These are phyloP conservation scores for Lipomyces yamanashiensis DNA, from an alignment of 805 yeast species.

Conservation along the genomic window DNA sequence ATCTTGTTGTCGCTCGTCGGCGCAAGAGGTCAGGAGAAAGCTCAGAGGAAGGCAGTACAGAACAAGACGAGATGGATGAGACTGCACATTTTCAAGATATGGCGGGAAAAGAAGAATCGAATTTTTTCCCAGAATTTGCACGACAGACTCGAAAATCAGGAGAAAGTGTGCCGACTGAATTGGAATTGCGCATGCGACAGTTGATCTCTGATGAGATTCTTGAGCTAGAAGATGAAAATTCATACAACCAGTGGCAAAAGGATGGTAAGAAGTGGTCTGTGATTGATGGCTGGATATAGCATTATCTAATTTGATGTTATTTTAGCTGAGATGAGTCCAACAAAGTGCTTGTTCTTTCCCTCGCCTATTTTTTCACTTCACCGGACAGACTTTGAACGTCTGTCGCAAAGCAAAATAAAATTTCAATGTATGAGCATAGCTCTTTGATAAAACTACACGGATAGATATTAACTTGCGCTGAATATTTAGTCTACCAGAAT, in stretches of 20 bases:
- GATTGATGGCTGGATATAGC: neutral
- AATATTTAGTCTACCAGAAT: neutral
- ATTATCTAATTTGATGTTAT: neutral
- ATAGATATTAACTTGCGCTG: neutral
- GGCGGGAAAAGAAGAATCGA: neutral
- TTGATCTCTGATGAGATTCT: conserved; percentile 2
- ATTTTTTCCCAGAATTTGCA: conserved; percentile 3
- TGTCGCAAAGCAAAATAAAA: neutral
- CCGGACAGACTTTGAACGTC: conserved; percentile 1
- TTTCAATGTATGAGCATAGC: neutral
- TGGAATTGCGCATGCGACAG: neutral
- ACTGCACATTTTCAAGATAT: neutral
- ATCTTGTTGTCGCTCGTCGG: neutral
- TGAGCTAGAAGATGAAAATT: neutral
- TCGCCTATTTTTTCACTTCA: neutral
- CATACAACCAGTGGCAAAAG: neutral
- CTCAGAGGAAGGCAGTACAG: neutral
- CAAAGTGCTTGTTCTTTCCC: neutral
- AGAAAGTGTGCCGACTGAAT: neutral
- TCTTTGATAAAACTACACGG: neutral
- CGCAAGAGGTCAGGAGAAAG: neutral
- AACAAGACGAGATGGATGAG: neutral
- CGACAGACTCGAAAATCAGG: neutral
- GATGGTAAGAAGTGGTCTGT: neutral
- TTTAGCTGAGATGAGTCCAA: neutral